Evolutionary conservation across 306 rosid genomes (phyloP).

Genomic region (Crotalaria pallida): DNA sequence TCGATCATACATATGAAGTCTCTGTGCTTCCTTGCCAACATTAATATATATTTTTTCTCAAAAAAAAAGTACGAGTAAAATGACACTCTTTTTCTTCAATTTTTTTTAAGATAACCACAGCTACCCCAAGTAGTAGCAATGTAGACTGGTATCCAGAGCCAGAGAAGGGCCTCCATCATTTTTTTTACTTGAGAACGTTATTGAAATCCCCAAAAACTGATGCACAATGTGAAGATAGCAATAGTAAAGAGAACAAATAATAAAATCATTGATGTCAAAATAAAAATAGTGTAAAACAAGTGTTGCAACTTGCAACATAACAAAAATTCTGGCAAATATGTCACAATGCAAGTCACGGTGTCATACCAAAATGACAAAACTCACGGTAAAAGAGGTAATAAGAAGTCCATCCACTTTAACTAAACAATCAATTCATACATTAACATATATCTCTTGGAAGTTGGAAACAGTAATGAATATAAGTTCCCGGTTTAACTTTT

Average conservation of each 20-base stretch:
- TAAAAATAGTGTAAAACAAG: background rate
- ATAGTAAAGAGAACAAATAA: background rate
- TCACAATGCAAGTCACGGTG: slow-evolving; percentile 2
- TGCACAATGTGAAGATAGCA: slow-evolving; percentile 24
- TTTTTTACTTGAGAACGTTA: slow-evolving; percentile 17
- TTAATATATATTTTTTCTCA: too few relatives aligned
- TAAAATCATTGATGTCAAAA: background rate
- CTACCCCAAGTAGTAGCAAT: too few relatives aligned
- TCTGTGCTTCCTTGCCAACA: too few relatives aligned
- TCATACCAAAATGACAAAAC: slow-evolving; percentile 34
- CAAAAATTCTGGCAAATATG: background rate
- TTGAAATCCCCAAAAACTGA: slow-evolving; percentile 40
- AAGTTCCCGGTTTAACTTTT: too few relatives aligned
- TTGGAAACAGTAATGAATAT: slow-evolving; percentile 38
- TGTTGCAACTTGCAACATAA: too few relatives aligned
- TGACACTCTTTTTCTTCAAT: too few relatives aligned
- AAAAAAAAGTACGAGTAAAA: too few relatives aligned
- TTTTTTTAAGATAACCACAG: background rate
- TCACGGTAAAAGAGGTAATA: slow-evolving; percentile 65
- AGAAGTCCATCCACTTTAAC: slow-evolving; percentile 86
- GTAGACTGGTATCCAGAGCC: slow-evolving; percentile 36
- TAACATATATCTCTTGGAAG: slow-evolving; percentile 59
- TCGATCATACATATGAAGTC: too few relatives aligned
- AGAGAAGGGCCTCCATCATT: slow-evolving; percentile 29
- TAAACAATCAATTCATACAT: slow-evolving; percentile 73